These are phyloP conservation scores for Luvunga scandens DNA, from an alignment of 345 rosid species.

Conservation along the genomic window DNA sequence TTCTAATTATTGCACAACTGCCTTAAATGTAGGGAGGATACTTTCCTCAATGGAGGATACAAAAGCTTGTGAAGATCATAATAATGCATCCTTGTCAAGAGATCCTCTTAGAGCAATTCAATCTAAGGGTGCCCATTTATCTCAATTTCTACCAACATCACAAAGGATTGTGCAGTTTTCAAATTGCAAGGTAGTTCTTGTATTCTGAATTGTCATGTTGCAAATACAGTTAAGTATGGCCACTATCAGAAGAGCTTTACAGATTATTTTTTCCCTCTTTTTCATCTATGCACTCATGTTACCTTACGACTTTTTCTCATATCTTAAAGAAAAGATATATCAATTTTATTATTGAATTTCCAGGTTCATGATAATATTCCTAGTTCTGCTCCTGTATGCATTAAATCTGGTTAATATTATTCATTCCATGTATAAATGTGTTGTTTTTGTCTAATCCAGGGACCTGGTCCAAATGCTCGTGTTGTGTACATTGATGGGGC, in stretches of 20 bases:
- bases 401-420: background rate
- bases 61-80: conserved; percentile 28
- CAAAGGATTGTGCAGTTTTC: conserved; percentile 91
- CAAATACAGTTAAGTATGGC: background rate
- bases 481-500: conserved; percentile 93
- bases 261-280: background rate
- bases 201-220: background rate
- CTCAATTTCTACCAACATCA: conserved; percentile 95
- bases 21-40: conserved; percentile 64
- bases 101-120: conserved; percentile 20
- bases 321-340: background rate
- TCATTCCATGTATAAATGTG: background rate
- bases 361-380: background rate
- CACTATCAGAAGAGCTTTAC: background rate
- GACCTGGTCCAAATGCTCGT: conserved; percentile 83
- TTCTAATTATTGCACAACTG: conserved; percentile 4
- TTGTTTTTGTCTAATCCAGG: conserved; percentile 37
- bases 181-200: conserved; percentile 70
- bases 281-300: background rate
- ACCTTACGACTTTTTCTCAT: background rate
- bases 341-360: background rate
- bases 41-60: conserved; percentile 56
- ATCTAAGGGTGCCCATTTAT: conserved; percentile 38
- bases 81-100: conserved; percentile 32
- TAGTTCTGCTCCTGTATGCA: background rate